Percentiles rank a stretch among this genome's conserved stretches.
Evolutionary conservation across 2,329 filamentous ascomycete species (phyloP).

Genomic region (Amesomyces nigricolor): DNA sequence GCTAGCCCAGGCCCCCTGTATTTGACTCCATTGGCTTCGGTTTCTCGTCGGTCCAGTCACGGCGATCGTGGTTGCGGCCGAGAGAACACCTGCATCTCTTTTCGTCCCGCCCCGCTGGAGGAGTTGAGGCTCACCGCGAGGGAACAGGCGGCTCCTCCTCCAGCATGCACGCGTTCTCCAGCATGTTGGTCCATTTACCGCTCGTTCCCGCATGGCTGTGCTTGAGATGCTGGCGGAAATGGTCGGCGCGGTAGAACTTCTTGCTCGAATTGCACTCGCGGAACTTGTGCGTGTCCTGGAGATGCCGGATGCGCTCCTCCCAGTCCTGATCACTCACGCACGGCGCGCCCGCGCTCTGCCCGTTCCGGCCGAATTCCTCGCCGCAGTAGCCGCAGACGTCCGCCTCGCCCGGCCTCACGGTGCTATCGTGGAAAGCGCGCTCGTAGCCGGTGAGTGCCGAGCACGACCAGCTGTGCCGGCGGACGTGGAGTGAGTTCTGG

Average conservation of each 20-base stretch:
- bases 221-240: conserved; percentile 96
- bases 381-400: conserved; percentile 96
- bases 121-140: conserved; percentile 29
- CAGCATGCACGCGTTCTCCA: conserved; percentile 95
- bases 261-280: conserved; percentile 97
- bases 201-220: conserved; percentile 94
- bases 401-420: conserved; percentile 56
- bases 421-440: conserved; percentile 81
- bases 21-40: too few species aligned
- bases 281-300: conserved; percentile 92
- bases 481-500: conserved; percentile 88
- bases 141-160: conserved; percentile 65
- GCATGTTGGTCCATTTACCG: conserved; percentile 98
- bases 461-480: conserved; percentile 95
- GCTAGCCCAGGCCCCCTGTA: too few species aligned
- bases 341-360: conserved; percentile 32
- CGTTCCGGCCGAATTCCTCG: conserved; percentile 67
- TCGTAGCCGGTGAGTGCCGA: conserved; percentile 73
- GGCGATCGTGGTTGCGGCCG: too few species aligned
- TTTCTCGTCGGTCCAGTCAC: too few species aligned
- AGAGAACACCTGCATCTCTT: too few species aligned
- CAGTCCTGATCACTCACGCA: conserved; percentile 73
- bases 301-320: conserved; percentile 78
- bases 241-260: conserved; percentile 95
- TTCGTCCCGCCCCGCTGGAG: background rate